These are phyloP conservation scores for Eutrema japonicum DNA, from an alignment of 345 rosid species.

Conservation along the genomic window DNA sequence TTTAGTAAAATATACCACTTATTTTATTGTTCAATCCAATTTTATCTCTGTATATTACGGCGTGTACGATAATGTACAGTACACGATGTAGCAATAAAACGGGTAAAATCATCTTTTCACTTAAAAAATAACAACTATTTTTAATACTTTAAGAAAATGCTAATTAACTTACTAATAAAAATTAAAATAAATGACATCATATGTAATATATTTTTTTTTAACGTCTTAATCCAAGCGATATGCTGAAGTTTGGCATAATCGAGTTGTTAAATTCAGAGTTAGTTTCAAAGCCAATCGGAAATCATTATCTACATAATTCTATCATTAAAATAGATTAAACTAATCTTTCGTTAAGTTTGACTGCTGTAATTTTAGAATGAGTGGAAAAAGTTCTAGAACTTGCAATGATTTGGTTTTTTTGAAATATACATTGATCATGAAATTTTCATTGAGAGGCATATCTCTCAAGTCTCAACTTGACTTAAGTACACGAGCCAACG, in stretches of 20 bases:
- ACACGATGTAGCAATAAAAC: too few relatives aligned
- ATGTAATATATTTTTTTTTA: too few relatives aligned
- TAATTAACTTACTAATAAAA: too few relatives aligned
- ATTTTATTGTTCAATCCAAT: too few relatives aligned
- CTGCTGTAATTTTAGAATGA: too few relatives aligned
- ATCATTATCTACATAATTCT: background rate
- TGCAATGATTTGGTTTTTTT: background rate
- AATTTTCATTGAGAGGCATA: background rate
- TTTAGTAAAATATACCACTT: too few relatives aligned
- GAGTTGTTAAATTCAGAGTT: background rate
- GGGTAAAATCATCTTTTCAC: too few relatives aligned
- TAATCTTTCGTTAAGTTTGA: background rate
- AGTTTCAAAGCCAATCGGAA: background rate
- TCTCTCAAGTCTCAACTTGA: background rate
- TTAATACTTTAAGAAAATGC: too few relatives aligned
- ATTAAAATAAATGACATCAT: too few relatives aligned
- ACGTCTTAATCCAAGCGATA: conserved; percentile 19
- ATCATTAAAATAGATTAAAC: background rate
- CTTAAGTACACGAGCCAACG: background rate
- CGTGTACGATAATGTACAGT: too few relatives aligned
- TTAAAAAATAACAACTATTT: too few relatives aligned
- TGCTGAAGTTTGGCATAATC: background rate
- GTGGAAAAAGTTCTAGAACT: background rate
- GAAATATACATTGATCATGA: background rate
- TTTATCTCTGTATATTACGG: too few relatives aligned